Evolutionary conservation across 2,329 filamentous ascomycete genomes (phyloP), one percentile per base, ranked within the genome.

Genomic region (Dothidotthia symphoricarpi): DNA sequence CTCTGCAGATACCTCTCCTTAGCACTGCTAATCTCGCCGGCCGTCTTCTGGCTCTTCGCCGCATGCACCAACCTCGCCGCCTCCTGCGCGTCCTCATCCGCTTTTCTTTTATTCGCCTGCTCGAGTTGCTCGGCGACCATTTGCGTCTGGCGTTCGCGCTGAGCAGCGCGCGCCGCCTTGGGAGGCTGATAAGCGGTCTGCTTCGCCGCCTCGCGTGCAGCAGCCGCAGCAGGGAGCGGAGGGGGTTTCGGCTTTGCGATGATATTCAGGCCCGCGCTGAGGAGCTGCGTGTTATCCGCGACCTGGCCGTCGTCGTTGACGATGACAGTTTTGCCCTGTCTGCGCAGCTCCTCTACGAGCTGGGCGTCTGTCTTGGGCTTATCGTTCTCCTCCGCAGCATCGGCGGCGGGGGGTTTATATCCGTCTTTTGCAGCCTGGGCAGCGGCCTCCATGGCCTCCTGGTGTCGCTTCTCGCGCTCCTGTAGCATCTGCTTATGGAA

Each of bases 221-320:
- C 42, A 25, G 47, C 34, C 41, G 55, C 3, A 36, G 30, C 56
- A 6, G 60, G 51, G 3, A 53, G 55, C 14, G 57, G 51, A 15
- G 61, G 39, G 22, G 68, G 59, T 61, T 81, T 81, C 51, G 82
- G 82, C 61, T 80, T 83, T 0, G 76, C 71, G 33, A 76, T 76
- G 13, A 93, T 69, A 54, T 94, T 94, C 34, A 94, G 74, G 16
- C 87, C 87, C 6, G 86, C 84, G 31, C 72, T 76, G 6, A 94
- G 76, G 7, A 93, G 72, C 62, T 93, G 83, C n/a, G 86, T 76
- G 71, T 89, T 91, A 62, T 94, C 87, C 16, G 88, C 83, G 2
- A 93, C 82, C 59, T 90, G 81, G 0, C 87, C 87, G 26, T 93
- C 87, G 45, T 93, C 87, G 55, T 91, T 91, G 54, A 91, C 68